Conservation (phyloP, 2,329 filamentous ascomycete genomes). For the Whalleya microplaca region DNA sequence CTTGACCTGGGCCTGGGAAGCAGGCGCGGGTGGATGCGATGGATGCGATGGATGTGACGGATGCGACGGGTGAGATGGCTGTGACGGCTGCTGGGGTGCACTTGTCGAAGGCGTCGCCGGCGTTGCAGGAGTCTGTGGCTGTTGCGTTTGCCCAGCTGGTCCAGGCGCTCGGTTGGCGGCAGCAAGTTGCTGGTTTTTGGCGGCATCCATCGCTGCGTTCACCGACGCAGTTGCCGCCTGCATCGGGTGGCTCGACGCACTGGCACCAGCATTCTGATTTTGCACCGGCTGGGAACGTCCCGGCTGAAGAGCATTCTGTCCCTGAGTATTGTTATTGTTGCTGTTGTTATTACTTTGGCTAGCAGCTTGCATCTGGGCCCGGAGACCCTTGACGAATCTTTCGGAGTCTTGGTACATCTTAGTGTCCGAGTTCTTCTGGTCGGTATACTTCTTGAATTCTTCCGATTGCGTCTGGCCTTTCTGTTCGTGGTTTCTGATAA, state of each 20-base stretch:
- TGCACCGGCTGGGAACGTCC: constrained; percentile 32
- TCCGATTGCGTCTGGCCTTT: constrained; percentile 30
- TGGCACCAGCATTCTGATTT: constrained; percentile 20
- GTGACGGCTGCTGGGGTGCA: constrained; percentile 15
- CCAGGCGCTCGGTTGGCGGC: constrained; percentile 25
- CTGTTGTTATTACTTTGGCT: constrained; percentile 13
- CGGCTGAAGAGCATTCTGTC: constrained; percentile 21
- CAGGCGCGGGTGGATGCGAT: constrained; percentile 25
- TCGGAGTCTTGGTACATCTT: constrained; percentile 30
- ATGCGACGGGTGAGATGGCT: too few species aligned
- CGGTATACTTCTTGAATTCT: constrained; percentile 28
- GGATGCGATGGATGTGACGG: too few species aligned
- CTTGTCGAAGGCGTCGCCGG: constrained; percentile 31
- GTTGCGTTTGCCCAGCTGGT: constrained; percentile 16
- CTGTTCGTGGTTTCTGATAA: constrained; percentile 33
- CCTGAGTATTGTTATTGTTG: too few species aligned
- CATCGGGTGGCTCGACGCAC: constrained; percentile 33
- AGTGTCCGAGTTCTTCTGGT: constrained; percentile 22
- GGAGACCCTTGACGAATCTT: constrained; percentile 29
- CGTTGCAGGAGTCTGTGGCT: constrained; percentile 27
- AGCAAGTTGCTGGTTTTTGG: constrained; percentile 37
- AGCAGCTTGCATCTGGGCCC: constrained; percentile 25
- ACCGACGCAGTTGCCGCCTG: constrained; percentile 39
- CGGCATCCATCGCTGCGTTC: constrained; percentile 39
- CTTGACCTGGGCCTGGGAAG: constrained; percentile 40